Evolutionary conservation across 1,139 yeast genomes (phyloP).

Genomic region (Yamadazyma kanchanaburiensis): DNA sequence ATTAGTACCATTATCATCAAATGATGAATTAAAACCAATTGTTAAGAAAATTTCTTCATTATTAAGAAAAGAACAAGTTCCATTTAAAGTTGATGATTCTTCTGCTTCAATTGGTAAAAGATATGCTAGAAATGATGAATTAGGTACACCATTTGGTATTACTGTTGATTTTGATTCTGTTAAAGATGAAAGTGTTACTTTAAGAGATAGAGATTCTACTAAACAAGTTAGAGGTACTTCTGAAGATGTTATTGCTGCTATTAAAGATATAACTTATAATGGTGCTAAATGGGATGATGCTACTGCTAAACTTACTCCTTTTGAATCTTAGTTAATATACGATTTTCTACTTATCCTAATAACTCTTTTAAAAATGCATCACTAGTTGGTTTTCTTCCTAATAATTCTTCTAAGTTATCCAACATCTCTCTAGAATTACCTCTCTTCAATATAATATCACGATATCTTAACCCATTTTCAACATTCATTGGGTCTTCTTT

Average conservation of each 20-base stretch:
- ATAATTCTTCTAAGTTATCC: conserved; percentile 59
- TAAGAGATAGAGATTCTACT: conserved; percentile 97
- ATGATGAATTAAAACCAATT: conserved; percentile 76
- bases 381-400: conserved; percentile 75
- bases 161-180: conserved; percentile 96
- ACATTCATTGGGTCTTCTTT: conserved; percentile 64
- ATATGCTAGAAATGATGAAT: conserved; percentile 97
- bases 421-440: conserved; percentile 74
- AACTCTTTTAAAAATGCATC: conserved; percentile 68
- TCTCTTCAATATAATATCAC: conserved; percentile 64
- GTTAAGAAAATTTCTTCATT: conserved; percentile 64
- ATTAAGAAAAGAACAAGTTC: conserved; percentile 79
- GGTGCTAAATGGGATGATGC: conserved; percentile 84
- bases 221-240: conserved; percentile 94
- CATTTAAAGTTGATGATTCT: conserved; percentile 96
- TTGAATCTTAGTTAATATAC: conserved; percentile 36
- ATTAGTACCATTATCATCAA: conserved; percentile 88
- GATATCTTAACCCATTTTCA: conserved; percentile 58
- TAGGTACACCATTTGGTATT: conserved; percentile 98
- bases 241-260: conserved; percentile 73
- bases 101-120: conserved; percentile 98
- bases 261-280: conserved; percentile 70
- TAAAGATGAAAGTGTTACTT: conserved; percentile 85
- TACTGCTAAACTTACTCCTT: conserved; percentile 62
- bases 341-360: conserved; percentile 11